Evolutionary conservation across 2,329 filamentous ascomycete species (phyloP), one percentile per base, ranked within the genome.

Genomic region (Aureobasidium pullulans): DNA sequence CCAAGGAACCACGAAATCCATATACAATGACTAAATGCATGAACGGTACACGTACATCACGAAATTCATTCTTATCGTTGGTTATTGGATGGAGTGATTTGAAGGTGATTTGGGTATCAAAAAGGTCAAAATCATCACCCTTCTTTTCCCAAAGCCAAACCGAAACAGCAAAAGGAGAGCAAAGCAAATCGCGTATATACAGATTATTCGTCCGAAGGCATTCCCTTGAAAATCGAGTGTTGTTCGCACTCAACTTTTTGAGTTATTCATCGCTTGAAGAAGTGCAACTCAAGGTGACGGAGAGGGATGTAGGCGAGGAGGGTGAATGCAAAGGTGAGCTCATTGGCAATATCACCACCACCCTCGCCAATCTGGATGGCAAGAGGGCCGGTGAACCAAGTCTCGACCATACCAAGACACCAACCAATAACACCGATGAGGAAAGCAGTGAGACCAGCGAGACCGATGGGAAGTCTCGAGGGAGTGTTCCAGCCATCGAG

Each of bases 381-480:
- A 60, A 87, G 71, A 0, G 85, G 85, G 0, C 86, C 85, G 15
- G 66, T 62, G 64, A 78, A 82, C 77, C 79, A 83, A 0, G 79
- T 82, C 70, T 83, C 77, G 48, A 75, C 76, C 82, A 85, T 85
- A 1, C 82, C 83, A 66, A 84, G 72, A 23, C 81, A 72, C 72
- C 80, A 82, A 7, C 70, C 71, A 6, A 74, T 62, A 1, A 75
- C 68, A 6, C 75, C 74, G 0, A 76, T 61, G 1, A 67, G 64
- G 54, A 78, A 74, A 4, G 74, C 71, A 1, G 67, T 61, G 5
- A 70, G 69, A 2, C 70, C 76, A 6, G 75, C 76, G 48, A 75
- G 68, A 7, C 77, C 77, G 6, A 72, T 59, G 1, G 77, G 77
- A 40, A 79, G 65, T 34, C 70, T 67, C n/a, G 62, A 64, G 0